phyloP scores from a whole-genome alignment of 306 rosid genomes.

The Castanopsis chinensis region DNA sequence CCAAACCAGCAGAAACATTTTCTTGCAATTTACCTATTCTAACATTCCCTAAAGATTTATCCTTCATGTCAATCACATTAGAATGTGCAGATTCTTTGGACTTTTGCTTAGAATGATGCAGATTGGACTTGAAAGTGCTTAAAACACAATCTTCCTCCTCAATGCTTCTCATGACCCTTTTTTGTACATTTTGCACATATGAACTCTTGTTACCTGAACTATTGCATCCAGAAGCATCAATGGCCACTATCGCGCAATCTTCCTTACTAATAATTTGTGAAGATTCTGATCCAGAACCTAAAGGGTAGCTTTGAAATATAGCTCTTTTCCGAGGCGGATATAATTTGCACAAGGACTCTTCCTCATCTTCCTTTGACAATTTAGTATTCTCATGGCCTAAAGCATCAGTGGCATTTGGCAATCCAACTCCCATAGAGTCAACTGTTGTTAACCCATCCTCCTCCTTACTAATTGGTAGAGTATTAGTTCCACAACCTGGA shows the following conservation, averaged over 20 bases:
- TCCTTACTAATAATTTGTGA: not conserved
- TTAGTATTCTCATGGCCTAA: not conserved
- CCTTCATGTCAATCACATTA: not conserved
- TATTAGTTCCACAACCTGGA: not conserved
- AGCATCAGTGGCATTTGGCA: not conserved
- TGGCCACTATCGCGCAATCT: not conserved
- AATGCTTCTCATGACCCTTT: not conserved
- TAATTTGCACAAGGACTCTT: not conserved
- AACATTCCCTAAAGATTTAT: not conserved
- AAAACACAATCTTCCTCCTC: not conserved
- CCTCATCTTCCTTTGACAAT: not conserved
- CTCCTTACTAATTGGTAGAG: not conserved
- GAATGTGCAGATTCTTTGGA: not conserved
- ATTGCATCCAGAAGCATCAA: not conserved
- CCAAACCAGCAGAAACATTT: not conserved
- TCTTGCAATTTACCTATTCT: not conserved
- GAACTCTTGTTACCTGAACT: not conserved
- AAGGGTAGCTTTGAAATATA: not conserved
- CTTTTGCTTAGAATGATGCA: not conserved
- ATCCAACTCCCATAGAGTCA: not conserved
- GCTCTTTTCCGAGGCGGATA: no score
- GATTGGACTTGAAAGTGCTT: not conserved
- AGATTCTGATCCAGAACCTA: not conserved
- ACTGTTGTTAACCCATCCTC: not conserved
- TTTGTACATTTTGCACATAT: not conserved